phyloP scores from a whole-genome alignment of 2,329 filamentous ascomycete genomes.

The Ceratocystis cacaofunesta region DNA sequence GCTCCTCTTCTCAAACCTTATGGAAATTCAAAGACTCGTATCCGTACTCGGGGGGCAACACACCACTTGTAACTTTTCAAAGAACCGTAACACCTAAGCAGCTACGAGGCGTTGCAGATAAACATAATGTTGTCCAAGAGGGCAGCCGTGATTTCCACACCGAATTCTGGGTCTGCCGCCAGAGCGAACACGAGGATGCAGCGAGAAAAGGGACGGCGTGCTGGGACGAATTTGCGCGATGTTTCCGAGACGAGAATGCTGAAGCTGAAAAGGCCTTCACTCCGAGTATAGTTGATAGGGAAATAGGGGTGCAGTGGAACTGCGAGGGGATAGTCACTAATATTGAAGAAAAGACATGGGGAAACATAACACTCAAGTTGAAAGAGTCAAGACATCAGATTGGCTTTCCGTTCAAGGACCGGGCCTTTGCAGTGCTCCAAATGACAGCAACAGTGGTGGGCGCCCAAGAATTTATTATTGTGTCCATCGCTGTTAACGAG shows the following conservation, averaged over 20 bases:
- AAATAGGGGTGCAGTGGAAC: slow-evolving; percentile 27
- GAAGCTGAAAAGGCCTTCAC: slow-evolving; percentile 29
- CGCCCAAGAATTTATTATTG: slow-evolving; percentile 37
- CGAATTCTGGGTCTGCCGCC: slow-evolving; percentile 51
- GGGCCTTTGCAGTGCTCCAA: slow-evolving; percentile 53
- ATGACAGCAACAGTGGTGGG: slow-evolving; percentile 29
- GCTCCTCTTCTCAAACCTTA: neutral
- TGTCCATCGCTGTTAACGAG: slow-evolving; percentile 38
- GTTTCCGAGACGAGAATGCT: slow-evolving; percentile 38
- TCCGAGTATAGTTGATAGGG: slow-evolving; percentile 27
- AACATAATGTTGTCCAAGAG: slow-evolving; percentile 22
- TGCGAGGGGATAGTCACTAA: slow-evolving; percentile 28
- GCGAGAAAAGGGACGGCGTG: slow-evolving; percentile 37
- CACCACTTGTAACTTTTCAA: slow-evolving; percentile 39
- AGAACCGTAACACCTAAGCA: slow-evolving; percentile 33
- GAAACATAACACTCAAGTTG: slow-evolving; percentile 34
- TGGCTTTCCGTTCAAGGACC: slow-evolving; percentile 42
- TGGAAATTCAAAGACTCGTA: slow-evolving; percentile 40
- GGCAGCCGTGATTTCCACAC: slow-evolving; percentile 19
- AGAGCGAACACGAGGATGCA: slow-evolving; percentile 44
- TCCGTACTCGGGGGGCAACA: slow-evolving; percentile 33
- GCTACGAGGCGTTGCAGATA: slow-evolving; percentile 27
- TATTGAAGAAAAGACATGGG: slow-evolving; percentile 30
- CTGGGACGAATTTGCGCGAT: slow-evolving; percentile 48
- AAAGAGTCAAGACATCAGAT: slow-evolving; percentile 54